Evolutionary conservation across 2,329 filamentous ascomycete genomes (phyloP), one percentile per base, ranked within the genome.

Genomic region (Sporothrix variecibatus): DNA sequence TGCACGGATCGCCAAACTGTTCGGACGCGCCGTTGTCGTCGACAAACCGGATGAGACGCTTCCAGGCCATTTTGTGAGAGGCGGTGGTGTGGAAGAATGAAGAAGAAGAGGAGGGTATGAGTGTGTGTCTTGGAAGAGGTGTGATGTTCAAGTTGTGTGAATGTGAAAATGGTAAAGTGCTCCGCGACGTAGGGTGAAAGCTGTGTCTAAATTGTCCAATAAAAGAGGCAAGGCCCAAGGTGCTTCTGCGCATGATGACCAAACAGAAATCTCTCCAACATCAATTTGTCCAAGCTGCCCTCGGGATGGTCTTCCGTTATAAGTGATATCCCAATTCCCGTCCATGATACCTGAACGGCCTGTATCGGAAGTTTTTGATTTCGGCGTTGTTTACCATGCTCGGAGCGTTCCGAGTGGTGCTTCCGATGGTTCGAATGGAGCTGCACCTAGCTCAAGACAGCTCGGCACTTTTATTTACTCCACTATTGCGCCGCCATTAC

Each of bases 21-120:
- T 43, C 46, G 49, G n/a, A n/a, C n/a, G 26, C 28, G 20, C 43
- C 71, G 26, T 49, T 34, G 49, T 64, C 56, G 23, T 49, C 71
- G 15, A 64, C 71, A 43, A 72, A 72, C 26, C 71, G 71, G 43
- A 72, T 72, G 6, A 72, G 58, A 23, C 71, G 56, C 17, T 72
- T 51, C 71, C 71, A 72, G 9, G 34, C 31, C 56, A 60, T 23
- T 51, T 6, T 56, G 51, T 23, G 51, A 28, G 51, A 3, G 23
- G n/a, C 7, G 7, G 49, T 7, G 17, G 49, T 51, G 49, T 51
- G 49, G 4, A 51, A n/a, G n/a, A 6, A 20, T 20, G 17, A 5
- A 20, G 6, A 6, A 51, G 46, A 51, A n/a, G n/a, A 12, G 15
- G 15, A 51, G 3, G 46, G 20, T 11, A n/a, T 20, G 3, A 20